These are phyloP conservation scores for Aspergillus sp. DNA, from an alignment of 2,329 filamentous ascomycete species.

Conservation along the genomic window DNA sequence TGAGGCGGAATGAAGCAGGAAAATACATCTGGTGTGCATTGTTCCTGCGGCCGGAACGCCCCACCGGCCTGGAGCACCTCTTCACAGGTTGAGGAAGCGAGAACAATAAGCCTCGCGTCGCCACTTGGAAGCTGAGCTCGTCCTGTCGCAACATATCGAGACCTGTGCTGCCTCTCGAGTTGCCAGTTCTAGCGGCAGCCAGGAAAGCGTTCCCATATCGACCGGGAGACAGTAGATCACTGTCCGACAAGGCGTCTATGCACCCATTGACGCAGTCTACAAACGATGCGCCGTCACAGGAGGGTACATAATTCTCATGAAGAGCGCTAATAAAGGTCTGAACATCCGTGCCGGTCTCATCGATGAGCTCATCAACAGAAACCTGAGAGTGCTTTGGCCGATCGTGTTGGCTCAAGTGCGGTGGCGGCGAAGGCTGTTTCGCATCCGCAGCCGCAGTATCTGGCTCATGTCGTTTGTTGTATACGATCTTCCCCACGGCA, in stretches of 20 bases:
- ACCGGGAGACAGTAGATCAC: conserved; percentile 78
- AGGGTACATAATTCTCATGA: conserved; percentile 90
- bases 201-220: conserved; percentile 25
- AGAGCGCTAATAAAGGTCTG: conserved; percentile 85
- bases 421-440: conserved; percentile 57
- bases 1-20: conserved; percentile 78
- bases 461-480: conserved; percentile 79
- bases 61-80: conserved; percentile 46
- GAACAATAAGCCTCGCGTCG: conserved; percentile 82
- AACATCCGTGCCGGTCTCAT: conserved; percentile 90
- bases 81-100: conserved; percentile 83
- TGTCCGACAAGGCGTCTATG: conserved; percentile 81
- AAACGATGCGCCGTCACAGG: conserved; percentile 67
- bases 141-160: conserved; percentile 79
- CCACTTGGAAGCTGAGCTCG: conserved; percentile 90
- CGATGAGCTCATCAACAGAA: conserved; percentile 72
- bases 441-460: conserved; percentile 32
- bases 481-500: conserved; percentile 90
- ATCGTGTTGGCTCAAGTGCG: conserved; percentile 57
- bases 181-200: conserved; percentile 58
- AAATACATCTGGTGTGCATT: conserved; percentile 91
- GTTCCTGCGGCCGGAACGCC: conserved; percentile 31
- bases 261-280: conserved; percentile 81
- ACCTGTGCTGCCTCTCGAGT: conserved; percentile 46
- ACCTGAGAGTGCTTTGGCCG: conserved; percentile 66